Conservation (phyloP, 768 basidiomycete genomes). For the Hygrocybe coccinea region DNA sequence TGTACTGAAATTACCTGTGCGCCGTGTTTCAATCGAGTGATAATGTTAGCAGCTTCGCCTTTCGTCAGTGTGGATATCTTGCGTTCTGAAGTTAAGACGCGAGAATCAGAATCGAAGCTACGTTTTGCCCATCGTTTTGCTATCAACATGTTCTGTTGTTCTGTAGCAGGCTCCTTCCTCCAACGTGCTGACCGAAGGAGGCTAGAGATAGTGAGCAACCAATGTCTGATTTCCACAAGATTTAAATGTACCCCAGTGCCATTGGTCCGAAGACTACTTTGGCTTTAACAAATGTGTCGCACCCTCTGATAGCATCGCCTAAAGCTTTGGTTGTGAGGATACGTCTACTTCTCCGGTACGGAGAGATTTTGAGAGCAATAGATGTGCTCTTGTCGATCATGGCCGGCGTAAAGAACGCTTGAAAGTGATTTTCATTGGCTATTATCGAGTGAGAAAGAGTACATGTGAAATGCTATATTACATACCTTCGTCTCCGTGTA, state of each 20-base stretch:
- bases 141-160: slow-evolving; percentile 54
- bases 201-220: slow-evolving; percentile 30
- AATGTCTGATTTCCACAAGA: neutral
- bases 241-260: slow-evolving; percentile 43
- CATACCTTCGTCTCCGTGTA: slow-evolving; percentile 34
- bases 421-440: slow-evolving; percentile 36
- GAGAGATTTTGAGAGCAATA: slow-evolving; percentile 42
- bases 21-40: slow-evolving; percentile 73
- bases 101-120: slow-evolving; percentile 17
- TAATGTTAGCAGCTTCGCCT: slow-evolving; percentile 75
- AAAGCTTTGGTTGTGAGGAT: slow-evolving; percentile 54
- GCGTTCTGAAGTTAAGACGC: slow-evolving; percentile 17
- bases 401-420: slow-evolving; percentile 52
- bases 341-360: slow-evolving; percentile 48
- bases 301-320: slow-evolving; percentile 57
- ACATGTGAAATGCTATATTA: neutral
- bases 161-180: slow-evolving; percentile 58
- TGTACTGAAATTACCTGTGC: slow-evolving; percentile 48
- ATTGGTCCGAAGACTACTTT: slow-evolving; percentile 52
- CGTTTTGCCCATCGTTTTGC: slow-evolving; percentile 44
- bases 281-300: slow-evolving; percentile 58
- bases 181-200: slow-evolving; percentile 62
- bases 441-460: slow-evolving; percentile 2
- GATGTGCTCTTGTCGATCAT: slow-evolving; percentile 44
- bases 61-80: slow-evolving; percentile 53